Evolutionary conservation across 140 eudicot species (phyloP), one percentile per base, ranked within the genome.

Genomic region (Flaveria floridana): DNA sequence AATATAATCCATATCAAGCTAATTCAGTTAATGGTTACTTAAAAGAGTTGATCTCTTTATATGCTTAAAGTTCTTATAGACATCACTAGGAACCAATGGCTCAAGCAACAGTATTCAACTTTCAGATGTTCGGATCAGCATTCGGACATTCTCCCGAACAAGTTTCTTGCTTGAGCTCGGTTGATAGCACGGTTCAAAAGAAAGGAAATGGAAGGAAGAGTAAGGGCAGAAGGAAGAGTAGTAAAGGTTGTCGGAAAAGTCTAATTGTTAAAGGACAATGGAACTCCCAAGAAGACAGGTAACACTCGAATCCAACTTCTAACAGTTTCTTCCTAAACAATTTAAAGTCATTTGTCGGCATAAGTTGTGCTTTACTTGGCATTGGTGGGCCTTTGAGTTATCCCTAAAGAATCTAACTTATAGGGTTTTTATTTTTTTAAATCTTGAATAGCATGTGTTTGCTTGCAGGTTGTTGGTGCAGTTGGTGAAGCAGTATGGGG

Each of bases 401-500:
- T 44, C 50, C 14, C 15, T 6, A 7, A 10, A 9, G 3, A 11
- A 44, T 44, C 2, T 14, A 34, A 34, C 41, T 34, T 34, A 34
- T 5, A 1, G 41, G 14, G 2, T 1, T 7, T 39, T 0, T 26
- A 3, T 26, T 62, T 11, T 28, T 28, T 62, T 26, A 13, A 14
- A 47, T 69, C 26, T 68, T 41, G 3, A 57, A 41, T 21, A 57
- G 4, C 7, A 39, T 65, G 1, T 61, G 16, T 34, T 26, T 21
- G 15, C 70, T 70, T 62, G 55, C 21, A 89, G 96, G 78, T 68
- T 81, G 78, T 81, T 89, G 84, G 55, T 80, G 79, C 66, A 73
- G 62, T 70, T 87, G 79, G 96, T 89, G 64, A 82, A 70, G 53
- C 79, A 79, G 55, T 71, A 81, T 78, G 96, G 96, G 20, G 83